These are phyloP conservation scores for Pichia sp. DNA, from an alignment of 1,139 yeast species.

Conservation along the genomic window DNA sequence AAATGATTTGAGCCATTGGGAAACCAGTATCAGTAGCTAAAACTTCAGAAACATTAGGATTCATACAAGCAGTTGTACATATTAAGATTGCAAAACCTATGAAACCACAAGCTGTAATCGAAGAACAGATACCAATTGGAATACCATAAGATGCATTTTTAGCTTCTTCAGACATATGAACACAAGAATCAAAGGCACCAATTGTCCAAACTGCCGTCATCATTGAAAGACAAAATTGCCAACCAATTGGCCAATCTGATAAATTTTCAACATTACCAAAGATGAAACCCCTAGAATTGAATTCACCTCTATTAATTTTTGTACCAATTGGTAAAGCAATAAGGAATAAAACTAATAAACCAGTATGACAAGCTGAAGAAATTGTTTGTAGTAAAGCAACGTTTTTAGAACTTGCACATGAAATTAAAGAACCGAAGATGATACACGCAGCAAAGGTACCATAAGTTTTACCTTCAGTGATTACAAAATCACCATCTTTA, in stretches of 20 bases:
- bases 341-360: constrained; percentile 47
- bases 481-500: constrained; percentile 40
- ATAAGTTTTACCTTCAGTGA: constrained; percentile 42
- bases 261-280: constrained; percentile 52
- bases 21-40: constrained; percentile 41
- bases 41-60: constrained; percentile 42
- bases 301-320: constrained; percentile 20
- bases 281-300: constrained; percentile 41
- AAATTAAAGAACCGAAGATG: constrained; percentile 37
- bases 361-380: constrained; percentile 50
- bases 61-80: constrained; percentile 50
- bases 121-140: constrained; percentile 54
- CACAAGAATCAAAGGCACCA: constrained; percentile 64
- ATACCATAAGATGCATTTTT: constrained; percentile 56
- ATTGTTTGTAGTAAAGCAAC: constrained; percentile 54
- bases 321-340: constrained; percentile 66
- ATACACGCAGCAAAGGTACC: constrained; percentile 51
- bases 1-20: constrained; percentile 59
- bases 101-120: constrained; percentile 53
- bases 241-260: constrained; percentile 55
- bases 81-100: constrained; percentile 55
- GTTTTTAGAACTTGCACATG: constrained; percentile 44
- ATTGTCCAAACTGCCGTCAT: constrained; percentile 59
- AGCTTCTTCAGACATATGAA: constrained; percentile 69
- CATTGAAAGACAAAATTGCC: constrained; percentile 54